A percentile compares a stretch with the other conserved stretches of the same genome.
Evolutionary conservation across 352 stramenopile genomes (phyloP).

Genomic region (Phytophthora cactorum): DNA sequence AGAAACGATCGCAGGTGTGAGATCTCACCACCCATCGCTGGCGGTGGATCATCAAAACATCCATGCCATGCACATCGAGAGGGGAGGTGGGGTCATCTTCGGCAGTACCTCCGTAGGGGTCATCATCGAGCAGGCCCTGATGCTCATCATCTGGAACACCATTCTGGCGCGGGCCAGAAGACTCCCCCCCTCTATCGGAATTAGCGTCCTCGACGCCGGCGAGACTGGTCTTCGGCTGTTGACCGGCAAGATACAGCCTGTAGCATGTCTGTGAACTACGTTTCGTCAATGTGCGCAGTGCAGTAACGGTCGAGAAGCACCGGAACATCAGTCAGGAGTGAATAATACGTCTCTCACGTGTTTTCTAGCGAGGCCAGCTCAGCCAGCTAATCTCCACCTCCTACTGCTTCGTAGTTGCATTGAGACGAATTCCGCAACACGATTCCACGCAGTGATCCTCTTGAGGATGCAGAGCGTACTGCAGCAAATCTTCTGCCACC

Average conservation of each 20-base stretch:
- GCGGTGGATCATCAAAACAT: too few species aligned
- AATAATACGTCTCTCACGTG: slow-evolving; percentile 1
- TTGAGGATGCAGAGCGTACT: slow-evolving; percentile 4
- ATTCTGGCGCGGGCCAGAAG: neutral
- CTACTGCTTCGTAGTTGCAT: neutral
- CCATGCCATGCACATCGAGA: too few species aligned
- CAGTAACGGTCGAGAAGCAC: slow-evolving; percentile 11
- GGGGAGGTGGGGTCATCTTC: too few species aligned
- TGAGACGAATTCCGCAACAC: neutral
- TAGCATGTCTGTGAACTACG: neutral
- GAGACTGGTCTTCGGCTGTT: neutral
- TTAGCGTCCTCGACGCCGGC: neutral
- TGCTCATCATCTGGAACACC: neutral
- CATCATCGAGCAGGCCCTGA: too few species aligned
- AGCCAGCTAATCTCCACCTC: slow-evolving; percentile 8
- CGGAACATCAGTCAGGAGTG: neutral
- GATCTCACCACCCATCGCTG: too few species aligned
- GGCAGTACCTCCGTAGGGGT: too few species aligned
- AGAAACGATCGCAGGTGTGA: too few species aligned
- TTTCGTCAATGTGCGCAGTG: neutral
- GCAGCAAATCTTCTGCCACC: slow-evolving; percentile 1
- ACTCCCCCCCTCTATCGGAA: neutral
- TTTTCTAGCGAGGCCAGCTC: neutral
- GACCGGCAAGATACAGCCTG: neutral
- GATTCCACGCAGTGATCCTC: neutral